Base-by-base conservation (phyloP, 257 asterid species). In the Nicotiana paniculata region DNA sequence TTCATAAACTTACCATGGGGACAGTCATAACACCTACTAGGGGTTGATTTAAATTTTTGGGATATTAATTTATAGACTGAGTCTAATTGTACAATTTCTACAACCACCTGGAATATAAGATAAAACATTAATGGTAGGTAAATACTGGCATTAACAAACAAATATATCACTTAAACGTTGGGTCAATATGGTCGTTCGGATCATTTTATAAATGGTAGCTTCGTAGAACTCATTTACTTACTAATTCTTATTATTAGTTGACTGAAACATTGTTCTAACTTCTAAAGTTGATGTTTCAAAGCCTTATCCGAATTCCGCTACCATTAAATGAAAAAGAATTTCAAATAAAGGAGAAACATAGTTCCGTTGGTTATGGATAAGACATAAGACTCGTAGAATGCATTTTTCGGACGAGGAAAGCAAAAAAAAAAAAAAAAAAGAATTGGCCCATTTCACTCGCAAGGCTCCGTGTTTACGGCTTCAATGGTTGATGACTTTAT, bases 401-500 rank as follows among this genome's bases (percentile, higher is more conserved):
- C 48, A 43, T 4, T 43, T 57, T 88, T 85, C 84, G 18, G n/a
- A 17, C 21, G 61, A 55, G 61, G 58, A 17, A 4, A 12, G 26
- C 57, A 21, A 21, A 21, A 21, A 21, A 26, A 68, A 79, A 21
- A 21, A 21, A 21, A 21, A 26, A 68, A 79, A 79, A 83, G 81
- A 58, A 82, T 83, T 85, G 5, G 13, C 80, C 32, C 3, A 63
- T 76, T 83, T 83, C 85, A 83, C 85, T 66, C 76, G 18, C 61
- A 43, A 24, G 3, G 51, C 86, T 28, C 90, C 93, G 91, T 85
- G 93, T 89, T 89, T 86, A 89, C 86, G 87, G 90, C 86, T 83
- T 86, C 89, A 66, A 70, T 75, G 28, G 24, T 24, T 17, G 30
- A 35, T 12, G 13, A 57, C 46, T 37, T 1, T 30, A 26, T 13